Percentiles rank a stretch among this genome's conserved stretches.
Evolutionary conservation across 140 eudicot genomes (phyloP).

Genomic region (Erigeron philadelphicus): DNA sequence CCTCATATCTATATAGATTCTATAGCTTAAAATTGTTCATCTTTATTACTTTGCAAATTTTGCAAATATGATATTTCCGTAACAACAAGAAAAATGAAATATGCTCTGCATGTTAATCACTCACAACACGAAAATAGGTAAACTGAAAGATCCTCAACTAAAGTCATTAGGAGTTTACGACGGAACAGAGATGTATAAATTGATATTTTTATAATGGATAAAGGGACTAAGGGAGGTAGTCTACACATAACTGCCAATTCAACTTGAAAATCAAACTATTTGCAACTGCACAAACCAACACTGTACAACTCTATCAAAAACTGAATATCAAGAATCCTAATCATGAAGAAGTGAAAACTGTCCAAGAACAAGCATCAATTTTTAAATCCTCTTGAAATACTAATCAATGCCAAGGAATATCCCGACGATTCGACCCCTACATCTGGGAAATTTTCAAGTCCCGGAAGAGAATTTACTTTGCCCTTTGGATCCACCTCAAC

Average conservation of each 20-base stretch:
- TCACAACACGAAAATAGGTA: too few relatives aligned
- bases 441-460: conserved; percentile 62
- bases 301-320: conserved; percentile 2
- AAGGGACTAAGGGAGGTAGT: too few relatives aligned
- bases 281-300: neutral
- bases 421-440: conserved; percentile 69
- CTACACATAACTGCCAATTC: neutral
- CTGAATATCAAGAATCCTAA: neutral
- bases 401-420: conserved; percentile 47
- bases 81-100: too few relatives aligned
- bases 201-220: too few relatives aligned
- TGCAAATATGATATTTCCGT: too few relatives aligned
- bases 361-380: conserved; percentile 20
- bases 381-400: conserved; percentile 64
- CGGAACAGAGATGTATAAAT: too few relatives aligned
- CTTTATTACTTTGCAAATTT: too few relatives aligned
- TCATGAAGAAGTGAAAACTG: conserved; percentile 6
- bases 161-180: too few relatives aligned
- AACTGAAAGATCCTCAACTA: too few relatives aligned
- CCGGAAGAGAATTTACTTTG: conserved; percentile 68
- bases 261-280: neutral
- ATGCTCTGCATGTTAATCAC: too few relatives aligned
- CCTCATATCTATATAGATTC: too few relatives aligned
- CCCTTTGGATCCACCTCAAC: conserved; percentile 68
- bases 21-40: too few relatives aligned